Base-by-base conservation (phyloP, 2,329 filamentous ascomycete genomes). In the Trichoderma semiorbis region DNA sequence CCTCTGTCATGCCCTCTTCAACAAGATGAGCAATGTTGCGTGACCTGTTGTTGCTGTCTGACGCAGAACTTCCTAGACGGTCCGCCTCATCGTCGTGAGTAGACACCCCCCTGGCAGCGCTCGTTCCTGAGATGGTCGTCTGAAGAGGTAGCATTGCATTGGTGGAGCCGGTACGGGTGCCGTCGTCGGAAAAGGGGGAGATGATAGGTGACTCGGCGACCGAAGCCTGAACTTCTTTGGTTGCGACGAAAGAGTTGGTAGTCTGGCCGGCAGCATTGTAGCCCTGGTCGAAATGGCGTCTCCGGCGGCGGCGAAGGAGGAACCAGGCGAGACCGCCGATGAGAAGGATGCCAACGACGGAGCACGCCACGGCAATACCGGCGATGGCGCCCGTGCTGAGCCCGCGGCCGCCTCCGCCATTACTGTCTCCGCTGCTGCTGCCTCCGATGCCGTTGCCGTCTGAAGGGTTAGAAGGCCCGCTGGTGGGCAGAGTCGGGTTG, bases 1-100 rank as follows among this genome's bases (percentile, higher is more conserved):
- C 87, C 10, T 82, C 81, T 62, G 87, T 89, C 87, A 90, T 90
- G 64, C 86, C 85, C n/a, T 89, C 87, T 75, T 90, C 87, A 5
- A 89, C 85, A 39, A 90, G 78, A 73, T 88, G 86, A 21, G 84
- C 84, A 60, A 87, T 85, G 32, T 80, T 80, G 24, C 79, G 76
- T 8, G 80, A 76, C 60, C 81, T 78, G 39, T 58, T 68, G 65
- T 81, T 78, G 21, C 26, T 70, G 67, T 78, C 80, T 71, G 78
- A 78, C 2, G 78, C 78, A 26, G 78, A 78, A 21, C 78, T 78
- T 58, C 74, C 61, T 21, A 39, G 21, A 28, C 55, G 55, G 18
- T 57, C 69, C 11, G 2, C 3, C 18, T 60, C 47, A 28, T 62
- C 66, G 14, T 26, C 55, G 11, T 34, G 36, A 7, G 66, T 21